Conservation (phyloP, 768 basidiomycete species). For the Phaeotremella skinneri region DNA sequence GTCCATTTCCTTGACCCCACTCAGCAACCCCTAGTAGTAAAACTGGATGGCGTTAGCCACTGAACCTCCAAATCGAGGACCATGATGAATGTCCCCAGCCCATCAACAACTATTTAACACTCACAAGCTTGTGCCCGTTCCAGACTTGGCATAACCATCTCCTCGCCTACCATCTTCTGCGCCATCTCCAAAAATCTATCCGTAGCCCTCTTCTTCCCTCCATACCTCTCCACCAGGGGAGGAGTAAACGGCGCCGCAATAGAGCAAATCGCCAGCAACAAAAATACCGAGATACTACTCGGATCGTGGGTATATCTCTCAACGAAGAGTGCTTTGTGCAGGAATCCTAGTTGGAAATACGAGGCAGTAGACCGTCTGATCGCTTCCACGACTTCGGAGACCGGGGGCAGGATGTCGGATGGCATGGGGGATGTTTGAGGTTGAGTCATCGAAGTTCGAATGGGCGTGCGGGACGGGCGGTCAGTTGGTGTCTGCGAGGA, state of each 20-base stretch:
- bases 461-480: background rate
- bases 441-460: too few species aligned
- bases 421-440: background rate
- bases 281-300: constrained; percentile 9
- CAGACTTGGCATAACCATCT: constrained; percentile 18
- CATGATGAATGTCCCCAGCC: background rate
- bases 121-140: constrained; percentile 23
- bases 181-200: constrained; percentile 16
- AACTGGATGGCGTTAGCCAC: constrained; percentile 10
- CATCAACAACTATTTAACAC: background rate
- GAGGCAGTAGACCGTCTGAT: constrained; percentile 19
- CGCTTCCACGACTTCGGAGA: constrained; percentile 12
- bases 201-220: constrained; percentile 22
- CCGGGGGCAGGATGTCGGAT: constrained; percentile 10
- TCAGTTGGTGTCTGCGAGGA: background rate
- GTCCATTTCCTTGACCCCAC: constrained; percentile 24
- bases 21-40: constrained; percentile 18
- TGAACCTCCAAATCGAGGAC: too few species aligned
- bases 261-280: constrained; percentile 25
- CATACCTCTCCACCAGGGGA: constrained; percentile 13
- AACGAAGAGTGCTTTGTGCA: constrained; percentile 26
- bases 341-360: constrained; percentile 21
- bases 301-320: constrained; percentile 17
- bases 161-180: constrained; percentile 12
- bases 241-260: constrained; percentile 25